Evolutionary conservation across 2,329 filamentous ascomycete species (phyloP), one percentile per base, ranked within the genome.

Genomic region (Aureobasidium sp.): DNA sequence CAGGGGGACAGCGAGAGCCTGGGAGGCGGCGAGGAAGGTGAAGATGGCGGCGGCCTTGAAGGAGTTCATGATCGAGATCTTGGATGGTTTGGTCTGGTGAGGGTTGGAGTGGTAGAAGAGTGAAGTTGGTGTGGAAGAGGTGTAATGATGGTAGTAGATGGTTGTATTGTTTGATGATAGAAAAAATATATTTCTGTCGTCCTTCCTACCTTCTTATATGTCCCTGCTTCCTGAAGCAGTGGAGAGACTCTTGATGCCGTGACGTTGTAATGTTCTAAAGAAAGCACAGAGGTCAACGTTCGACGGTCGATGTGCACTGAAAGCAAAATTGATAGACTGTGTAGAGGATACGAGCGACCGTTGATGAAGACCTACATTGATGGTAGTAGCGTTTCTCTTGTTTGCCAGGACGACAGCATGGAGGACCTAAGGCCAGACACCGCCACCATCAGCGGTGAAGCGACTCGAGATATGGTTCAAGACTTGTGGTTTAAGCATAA

Each of bases 261-360:
- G 45, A 51, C 48, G 48, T 51, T 17, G 22, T 14, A 22, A 24
- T 49, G 45, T 51, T 41, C 48, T 41, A 51, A 51, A 51, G 48
- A 51, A 51, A 51, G 48, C 24, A 49, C 32, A 35, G 17, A 49
- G 34, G 14, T 49, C 24, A 22, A 38, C 34, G 16, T 38, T 27
- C 16, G 25, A 29, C 22, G 21, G 34, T 32, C 45, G 27, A 19
- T 49, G 45, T 49, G 45, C 45, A 25, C 22, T 30, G 7, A 25
- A 49, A 38, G 21, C n/a, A 35, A 25, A 17, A 16, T 49, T 38
- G 19, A 30, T 49, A 25, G 8, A 39, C 10, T 38, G 16, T 39
- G 16, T 49, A 34, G 45, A 49, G 45, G 10, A 49, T 25, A 39
- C 45, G 45, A 49, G 34, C 45, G 12, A 16, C n/a, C 45, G 21